Conservation (phyloP, 2,329 filamentous ascomycete species). For the Ophiosphaerella narmari region DNA sequence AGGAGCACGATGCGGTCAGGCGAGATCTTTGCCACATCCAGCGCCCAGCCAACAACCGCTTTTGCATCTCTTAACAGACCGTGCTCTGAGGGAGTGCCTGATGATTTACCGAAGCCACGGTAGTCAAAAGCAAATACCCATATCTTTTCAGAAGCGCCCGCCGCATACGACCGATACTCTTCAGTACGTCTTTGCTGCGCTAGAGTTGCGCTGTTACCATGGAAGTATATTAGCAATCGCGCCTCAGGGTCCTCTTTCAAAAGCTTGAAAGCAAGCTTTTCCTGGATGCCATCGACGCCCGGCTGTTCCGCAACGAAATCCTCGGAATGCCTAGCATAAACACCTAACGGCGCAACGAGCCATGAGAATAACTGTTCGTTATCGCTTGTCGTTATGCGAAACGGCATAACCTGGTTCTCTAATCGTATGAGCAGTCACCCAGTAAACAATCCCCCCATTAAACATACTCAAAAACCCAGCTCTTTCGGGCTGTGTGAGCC, state of each 20-base stretch:
- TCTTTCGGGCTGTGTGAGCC: constrained; percentile 44
- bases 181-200: constrained; percentile 77
- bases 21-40: constrained; percentile 68
- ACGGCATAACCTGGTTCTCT: constrained; percentile 88
- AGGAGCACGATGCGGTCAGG: constrained; percentile 77
- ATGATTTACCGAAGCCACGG: constrained; percentile 83
- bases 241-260: constrained; percentile 58
- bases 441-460: neutral
- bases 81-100: constrained; percentile 75
- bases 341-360: constrained; percentile 80
- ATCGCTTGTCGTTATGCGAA: constrained; percentile 74
- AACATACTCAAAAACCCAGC: constrained; percentile 41
- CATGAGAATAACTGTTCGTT: constrained; percentile 83
- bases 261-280: constrained; percentile 55
- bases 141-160: constrained; percentile 62
- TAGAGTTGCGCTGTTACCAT: constrained; percentile 71
- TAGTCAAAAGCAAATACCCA: constrained; percentile 85
- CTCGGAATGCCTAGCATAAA: constrained; percentile 72
- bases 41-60: constrained; percentile 74
- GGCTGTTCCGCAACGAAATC: constrained; percentile 60
- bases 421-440: constrained; percentile 18
- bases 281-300: constrained; percentile 50
- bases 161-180: constrained; percentile 76
- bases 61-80: constrained; percentile 81
- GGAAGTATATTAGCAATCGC: constrained; percentile 61